Base-by-base conservation (phyloP, 2,329 filamentous ascomycete genomes). In the Sporothrix variecibatus region DNA sequence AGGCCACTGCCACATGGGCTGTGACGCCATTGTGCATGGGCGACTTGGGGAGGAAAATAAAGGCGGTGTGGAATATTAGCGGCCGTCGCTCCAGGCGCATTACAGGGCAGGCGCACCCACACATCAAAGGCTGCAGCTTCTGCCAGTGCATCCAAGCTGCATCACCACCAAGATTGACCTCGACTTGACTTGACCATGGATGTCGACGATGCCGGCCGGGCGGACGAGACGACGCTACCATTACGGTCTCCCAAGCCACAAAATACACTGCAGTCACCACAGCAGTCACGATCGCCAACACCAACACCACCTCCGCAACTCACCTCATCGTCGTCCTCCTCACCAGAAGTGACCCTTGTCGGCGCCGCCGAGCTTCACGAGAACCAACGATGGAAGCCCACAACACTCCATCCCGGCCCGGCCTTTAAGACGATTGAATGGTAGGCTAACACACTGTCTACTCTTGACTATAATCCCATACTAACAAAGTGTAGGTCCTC, bases 401-500 rank as follows among this genome's bases (percentile, higher is more conserved):
- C 49, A n/a, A 17, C 34, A 0, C 28, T 72, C 28, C 65, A 76
- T n/a, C 58, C 26, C 15, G 34, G 71, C 3, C 72, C 79, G 0
- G 84, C 84, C 76, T 85, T 83, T 77, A 84, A 85, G 75, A 81
- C 78, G 26, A 82, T 82, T 0, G 83, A 85, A 74, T 86, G 84
- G 82, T 82, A 74, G 49, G 77, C n/a, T n/a, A n/a, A n/a, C n/a
- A n/a, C n/a, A n/a, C n/a, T n/a, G n/a, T n/a, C n/a, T n/a, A n/a
- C n/a, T 31, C 12, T 12, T 49, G 1, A 17, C 2, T 46, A 17
- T 20, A 9, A 71, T 11, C 26, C 11, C 31, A 38, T 72, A 8
- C 58, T 72, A 40, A 72, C 23, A 74, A n/a, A n/a, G 64, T 4
- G 17, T 82, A 86, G 87, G 87, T 88, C 88, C 2, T 84, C 87